These are phyloP conservation scores for Setaria viridis DNA, from an alignment of 202 grass and related monocot genomes.

Conservation along the genomic window DNA sequence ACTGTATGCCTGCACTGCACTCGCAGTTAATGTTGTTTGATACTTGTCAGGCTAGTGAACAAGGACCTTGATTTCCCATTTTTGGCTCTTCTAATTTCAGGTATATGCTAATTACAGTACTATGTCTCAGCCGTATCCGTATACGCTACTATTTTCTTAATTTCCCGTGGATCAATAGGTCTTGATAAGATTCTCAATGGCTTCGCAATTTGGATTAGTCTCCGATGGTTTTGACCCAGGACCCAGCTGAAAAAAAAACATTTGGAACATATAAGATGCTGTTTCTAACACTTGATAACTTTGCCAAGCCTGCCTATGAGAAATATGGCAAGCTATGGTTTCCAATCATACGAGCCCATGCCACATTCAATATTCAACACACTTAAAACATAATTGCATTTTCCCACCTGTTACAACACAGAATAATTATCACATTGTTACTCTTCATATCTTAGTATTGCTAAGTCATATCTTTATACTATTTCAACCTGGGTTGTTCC, in stretches of 20 bases:
- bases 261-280: background rate
- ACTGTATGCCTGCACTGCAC: conserved; percentile 29
- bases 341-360: conserved; percentile 1
- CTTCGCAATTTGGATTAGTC: background rate
- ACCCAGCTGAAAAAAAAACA: background rate
- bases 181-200: background rate
- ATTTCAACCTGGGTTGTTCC: background rate
- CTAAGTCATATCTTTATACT: background rate
- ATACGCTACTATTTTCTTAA: conserved; percentile 10
- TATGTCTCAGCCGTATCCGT: conserved; percentile 28
- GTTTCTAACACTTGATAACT: background rate
- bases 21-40: conserved; percentile 43
- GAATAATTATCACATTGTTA: background rate
- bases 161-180: conserved; percentile 30
- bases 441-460: background rate
- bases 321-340: background rate
- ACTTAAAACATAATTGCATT: conserved; percentile 2
- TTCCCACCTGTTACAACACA: background rate
- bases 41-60: conserved; percentile 69
- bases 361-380: conserved; percentile 23
- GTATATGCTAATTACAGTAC: conserved; percentile 50
- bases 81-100: conserved; percentile 98
- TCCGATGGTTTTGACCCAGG: background rate
- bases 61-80: conserved; percentile 88
- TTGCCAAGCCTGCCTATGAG: background rate